Evolutionary conservation across 805 yeast genomes (phyloP), one percentile per base, ranked within the genome.

Genomic region (Schizosaccharomyces osmophilus): DNA sequence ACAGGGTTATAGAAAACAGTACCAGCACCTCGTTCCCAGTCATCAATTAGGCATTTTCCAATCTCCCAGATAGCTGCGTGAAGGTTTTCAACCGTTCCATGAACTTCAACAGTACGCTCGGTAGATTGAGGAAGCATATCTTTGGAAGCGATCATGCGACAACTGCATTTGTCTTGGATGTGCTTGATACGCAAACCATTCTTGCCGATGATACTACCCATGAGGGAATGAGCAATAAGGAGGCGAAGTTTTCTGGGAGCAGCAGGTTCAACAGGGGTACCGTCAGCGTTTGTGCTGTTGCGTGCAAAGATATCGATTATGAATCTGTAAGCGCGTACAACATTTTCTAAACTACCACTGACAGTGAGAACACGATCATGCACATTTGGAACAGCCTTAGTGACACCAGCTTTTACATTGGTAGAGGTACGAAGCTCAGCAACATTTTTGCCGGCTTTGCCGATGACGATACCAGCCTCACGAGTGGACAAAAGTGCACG

Each of bases 381-480:
- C 63, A 87, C 83, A 24, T 94, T 93, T 15, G 82, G 83, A 43
- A 82, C 80, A 48, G 85, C 82, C 67, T 83, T 84, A 15, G 95
- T 83, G 58, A 88, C 87, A 19, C 94, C 95, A 4, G 95, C 95
- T 69, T 84, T 85, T 63, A 88, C 87, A 62, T 79, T 78, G 39
- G 90, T 85, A 63, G 79, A 79, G 60, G 80, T 87, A 65, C 95
- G 77, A 59, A 88, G 80, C 43, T 79, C 77, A 62, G 88, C 84
- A 63, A 88, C 87, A 62, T 83, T 83, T 60, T 78, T 75, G 58
- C 96, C 96, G 65, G 80, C 84, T 65, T 84, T 84, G 61, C 96
- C 96, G 66, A 88, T 88, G 64, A 88, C 80, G 64, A 87, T 85
- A 19, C 95, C 95, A 13, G 95, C 89, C 71, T 88, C 96, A 68